Base-by-base conservation (phyloP, 495 filamentous ascomycete species). In the Aspergillus incahuasiensis region DNA sequence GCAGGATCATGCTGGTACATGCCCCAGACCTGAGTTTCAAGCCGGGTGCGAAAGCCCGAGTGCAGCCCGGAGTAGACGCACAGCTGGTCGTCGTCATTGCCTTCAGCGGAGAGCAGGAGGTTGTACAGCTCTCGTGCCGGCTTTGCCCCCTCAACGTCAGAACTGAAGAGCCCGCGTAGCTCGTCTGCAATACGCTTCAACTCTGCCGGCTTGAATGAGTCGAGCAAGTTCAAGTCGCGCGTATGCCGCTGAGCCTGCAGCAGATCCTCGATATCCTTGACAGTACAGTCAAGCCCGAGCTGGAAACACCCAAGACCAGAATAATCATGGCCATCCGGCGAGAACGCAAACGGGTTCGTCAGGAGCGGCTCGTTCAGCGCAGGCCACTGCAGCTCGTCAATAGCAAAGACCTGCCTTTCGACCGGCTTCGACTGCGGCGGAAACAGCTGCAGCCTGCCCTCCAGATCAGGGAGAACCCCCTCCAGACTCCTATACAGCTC, bases 251-350 rank as follows among this genome's bases (percentile, higher is more conserved):
- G 60, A 3, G 28, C 56, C 18, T 58, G 55, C 9, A 62, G 9
- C 6, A 62, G 38, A 13, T 62, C 60, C 5, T 49, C 32, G 19
- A 62, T 52, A 11, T 62, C 56, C 12, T 58, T 55, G 5, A 34
- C 5, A 0, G 55, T 62, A 32, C 52, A 56, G 21, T 62, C 51
- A 6, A 62, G 56, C 5, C 60, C 60, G 3, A 62, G 52, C 35
- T 62, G 60, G 55, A 62, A 62, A 9, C 60, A 62, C 12, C 60
- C 60, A 1, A 62, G 43, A 3, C 56, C 60, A 0, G 52, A 45
- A 18, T 58, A 58, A 13, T 52, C 48, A 19, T 54, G 18, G 0
- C 60, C 60, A 20, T 55, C 60, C 0, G 56, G 48, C 8, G 60
- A 58, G n/a, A 56, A 12, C 0, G 60, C 55, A 19, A 62, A 54